Evolutionary conservation across 2,329 filamentous ascomycete species (phyloP), one percentile per base, ranked within the genome.

Genomic region (Coccinonectria pachysandricola): DNA sequence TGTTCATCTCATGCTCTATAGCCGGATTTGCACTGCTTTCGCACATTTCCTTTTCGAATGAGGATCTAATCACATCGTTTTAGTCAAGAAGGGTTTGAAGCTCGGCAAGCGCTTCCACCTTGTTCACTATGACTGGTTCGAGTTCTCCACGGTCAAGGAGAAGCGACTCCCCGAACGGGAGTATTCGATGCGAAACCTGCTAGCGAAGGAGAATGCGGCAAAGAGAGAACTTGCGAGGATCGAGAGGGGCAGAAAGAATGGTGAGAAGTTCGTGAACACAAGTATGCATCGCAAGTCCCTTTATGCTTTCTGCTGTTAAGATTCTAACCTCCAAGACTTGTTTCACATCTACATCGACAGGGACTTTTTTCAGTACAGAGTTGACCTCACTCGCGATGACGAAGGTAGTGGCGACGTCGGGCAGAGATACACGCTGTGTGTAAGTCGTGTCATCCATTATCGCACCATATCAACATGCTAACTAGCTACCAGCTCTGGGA

Each of bases 401-500:
- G 19, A 50, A 34, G 46, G 50, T 9, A 39, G 41, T 4, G 56
- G 59, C 8, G 66, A 67, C 19, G 45, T 53, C 1, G 68, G 69
- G 21, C 71, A 84, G 43, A 71, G 66, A 19, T 76, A 72, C 20
- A 56, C 61, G 0, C 50, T 82, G 3, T 68, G 63, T 32, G 77
- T 81, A 56, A 54, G 69, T 54, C 5, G 7, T 16, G 3, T 10
- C 7, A 9, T 10, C 15, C 5, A 23, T 8, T 20, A 15, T 28
- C 26, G 11, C 14, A 13, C n/a, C n/a, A n/a, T n/a, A n/a, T n/a
- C n/a, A n/a, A n/a, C n/a, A n/a, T n/a, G n/a, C n/a, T n/a, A n/a
- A n/a, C n/a, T n/a, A n/a, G n/a, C n/a, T n/a, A 8, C n/a, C 36
- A 85, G 77, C 61, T 87, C 26, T 82, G 74, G 56, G 72, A 84